Base-by-base conservation (phyloP, 139 green algal species). In the Tetratostichococcus sp. region DNA sequence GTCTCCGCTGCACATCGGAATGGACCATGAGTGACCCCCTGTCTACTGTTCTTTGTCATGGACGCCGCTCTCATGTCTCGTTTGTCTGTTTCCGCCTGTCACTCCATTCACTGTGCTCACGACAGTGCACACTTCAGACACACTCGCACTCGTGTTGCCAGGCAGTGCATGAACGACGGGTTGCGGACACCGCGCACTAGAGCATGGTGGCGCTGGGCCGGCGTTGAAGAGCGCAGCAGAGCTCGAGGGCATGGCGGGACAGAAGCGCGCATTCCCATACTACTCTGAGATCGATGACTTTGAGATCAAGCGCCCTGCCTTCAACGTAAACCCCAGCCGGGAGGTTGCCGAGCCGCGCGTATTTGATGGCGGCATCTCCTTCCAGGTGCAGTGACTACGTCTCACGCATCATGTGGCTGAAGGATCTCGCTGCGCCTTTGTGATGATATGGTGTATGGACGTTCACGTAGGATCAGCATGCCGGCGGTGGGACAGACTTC, bases 401-500 rank as follows among this genome's bases (percentile, higher is more conserved):
- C 22, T 14, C 28, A 62, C 30, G 14, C 30, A 19, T 35, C 42
- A 6, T 71, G 67, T 16, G 42, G 14, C n/a, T 34, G 67, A 23
- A 11, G 28, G 28, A 0, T 1, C 23, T 25, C 3, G 30, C 33
- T 32, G 67, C 19, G n/a, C 14, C n/a, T 26, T 72, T 25, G n/a
- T n/a, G n/a, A n/a, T n/a, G n/a, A n/a, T n/a, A n/a, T n/a, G n/a
- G n/a, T 11, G 11, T 50, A 50, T 50, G 39, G 39, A 6, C n/a
- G 6, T 34, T 43, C 43, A 21, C n/a, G 28, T 21, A 43, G 3
- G 19, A 68, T 31, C 26, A 26, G 33, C 35, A 25, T 57, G 31
- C 62, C 70, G 35, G 32, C 43, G 22, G 42, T 21, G 78, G 76
- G 34, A 94, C 89, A 1, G 82, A 92, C 66, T 94, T 94, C 62